These are phyloP conservation scores for Nakazawaea peltata DNA, from an alignment of 805 yeast genomes.

Conservation along the genomic window DNA sequence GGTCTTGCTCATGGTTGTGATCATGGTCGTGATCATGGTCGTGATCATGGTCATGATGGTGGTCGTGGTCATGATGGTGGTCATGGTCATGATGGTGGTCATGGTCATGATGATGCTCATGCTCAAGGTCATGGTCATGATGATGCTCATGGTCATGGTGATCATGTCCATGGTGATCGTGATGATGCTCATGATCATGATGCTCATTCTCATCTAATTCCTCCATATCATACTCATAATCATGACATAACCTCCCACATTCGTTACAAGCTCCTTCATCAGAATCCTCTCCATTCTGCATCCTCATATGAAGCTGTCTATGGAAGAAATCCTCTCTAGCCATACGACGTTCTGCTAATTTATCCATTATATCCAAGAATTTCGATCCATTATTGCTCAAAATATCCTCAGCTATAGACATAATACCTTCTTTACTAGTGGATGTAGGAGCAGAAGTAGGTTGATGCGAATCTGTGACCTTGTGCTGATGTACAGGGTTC, in stretches of 20 bases:
- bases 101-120: constrained; percentile 2
- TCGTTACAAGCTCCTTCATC: constrained; percentile 22
- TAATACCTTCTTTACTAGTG: constrained; percentile 32
- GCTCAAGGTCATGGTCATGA: constrained; percentile 4
- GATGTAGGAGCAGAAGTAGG: too few relatives aligned
- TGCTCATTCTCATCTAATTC: constrained; percentile 18
- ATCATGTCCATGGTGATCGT: not conserved
- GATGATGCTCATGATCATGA: constrained; percentile 11
- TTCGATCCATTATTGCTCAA: constrained; percentile 70
- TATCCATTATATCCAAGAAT: constrained; percentile 75
- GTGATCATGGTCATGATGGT: not conserved
- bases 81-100: constrained; percentile 2
- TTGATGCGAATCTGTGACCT: too few relatives aligned
- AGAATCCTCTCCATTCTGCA: constrained; percentile 19
- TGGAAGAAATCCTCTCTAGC: constrained; percentile 19
- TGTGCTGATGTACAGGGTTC: constrained; percentile 6
- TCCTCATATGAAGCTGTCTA: constrained; percentile 17
- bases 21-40: constrained; percentile 4
- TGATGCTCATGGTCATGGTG: not conserved
- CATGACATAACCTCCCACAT: constrained; percentile 22
- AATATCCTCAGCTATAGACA: constrained; percentile 71
- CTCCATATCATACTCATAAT: constrained; percentile 19
- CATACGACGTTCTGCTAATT: constrained; percentile 49
- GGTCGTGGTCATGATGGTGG: constrained; percentile 1
- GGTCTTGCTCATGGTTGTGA: constrained; percentile 17